These are phyloP conservation scores for Leishmania tropica DNA, from an alignment of 208 protist species.

Conservation along the genomic window DNA sequence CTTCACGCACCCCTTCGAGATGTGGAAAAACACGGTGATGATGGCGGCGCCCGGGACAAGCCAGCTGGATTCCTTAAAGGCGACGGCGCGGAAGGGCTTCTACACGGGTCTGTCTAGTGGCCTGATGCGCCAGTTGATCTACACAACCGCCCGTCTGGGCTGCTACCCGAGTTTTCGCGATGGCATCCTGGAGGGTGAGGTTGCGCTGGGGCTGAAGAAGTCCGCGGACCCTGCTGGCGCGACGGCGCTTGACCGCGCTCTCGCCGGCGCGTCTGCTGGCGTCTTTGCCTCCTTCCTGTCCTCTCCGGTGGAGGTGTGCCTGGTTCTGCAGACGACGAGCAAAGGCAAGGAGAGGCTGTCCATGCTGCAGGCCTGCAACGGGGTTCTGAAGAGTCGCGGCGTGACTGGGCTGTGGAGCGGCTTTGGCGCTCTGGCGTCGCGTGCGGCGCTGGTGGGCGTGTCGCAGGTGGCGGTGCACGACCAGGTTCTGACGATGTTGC, in stretches of 20 bases:
- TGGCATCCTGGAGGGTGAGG: slow-evolving; percentile 58
- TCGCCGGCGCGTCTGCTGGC: slow-evolving; percentile 79
- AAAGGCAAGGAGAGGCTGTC: slow-evolving; percentile 64
- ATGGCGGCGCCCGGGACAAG: slow-evolving; percentile 57
- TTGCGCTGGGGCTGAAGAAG: slow-evolving; percentile 35
- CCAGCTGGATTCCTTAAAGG: slow-evolving; percentile 47
- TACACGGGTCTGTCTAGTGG: slow-evolving; percentile 87
- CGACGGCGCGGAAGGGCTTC: slow-evolving; percentile 62
- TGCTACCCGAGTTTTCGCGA: slow-evolving; percentile 92
- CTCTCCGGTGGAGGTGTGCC: slow-evolving; percentile 89
- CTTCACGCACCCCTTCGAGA: slow-evolving; percentile 93
- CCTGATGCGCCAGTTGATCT: slow-evolving; percentile 90
- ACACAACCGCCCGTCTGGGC: slow-evolving; percentile 86
- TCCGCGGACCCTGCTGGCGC: slow-evolving; percentile 56
- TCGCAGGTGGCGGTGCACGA: slow-evolving; percentile 94
- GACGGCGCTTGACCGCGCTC: slow-evolving; percentile 68
- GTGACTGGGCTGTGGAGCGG: slow-evolving; percentile 86
- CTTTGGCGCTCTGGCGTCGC: slow-evolving; percentile 71
- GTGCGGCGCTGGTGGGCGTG: slow-evolving; percentile 86
- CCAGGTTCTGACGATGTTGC: slow-evolving; percentile 83
- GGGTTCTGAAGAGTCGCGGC: slow-evolving; percentile 59
- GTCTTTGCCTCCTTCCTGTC: slow-evolving; percentile 85
- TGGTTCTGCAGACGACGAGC: slow-evolving; percentile 91
- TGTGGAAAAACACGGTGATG: slow-evolving; percentile 94
- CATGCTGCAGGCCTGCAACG: slow-evolving; percentile 37